Percentiles rank a stretch among this genome's conserved stretches.
Conservation (phyloP, 768 basidiomycete genomes). For the Galerina sulciceps region DNA sequence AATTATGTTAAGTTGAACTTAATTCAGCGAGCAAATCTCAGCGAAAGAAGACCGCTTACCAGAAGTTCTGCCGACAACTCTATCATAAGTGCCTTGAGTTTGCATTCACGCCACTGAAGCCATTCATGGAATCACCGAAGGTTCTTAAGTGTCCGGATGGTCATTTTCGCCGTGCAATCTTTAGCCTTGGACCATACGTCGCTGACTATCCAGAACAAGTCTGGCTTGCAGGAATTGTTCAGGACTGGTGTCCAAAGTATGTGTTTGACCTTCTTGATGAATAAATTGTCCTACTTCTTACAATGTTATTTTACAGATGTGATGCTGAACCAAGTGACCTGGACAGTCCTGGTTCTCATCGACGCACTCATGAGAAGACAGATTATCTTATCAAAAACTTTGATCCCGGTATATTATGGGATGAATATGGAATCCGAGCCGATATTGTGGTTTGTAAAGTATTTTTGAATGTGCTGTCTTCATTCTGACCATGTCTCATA, state of each 20-base stretch:
- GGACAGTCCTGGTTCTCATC: constrained; percentile 14
- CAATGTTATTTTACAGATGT: constrained; percentile 19
- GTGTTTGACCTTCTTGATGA: background rate
- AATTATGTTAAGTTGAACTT: background rate
- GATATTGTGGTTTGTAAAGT: constrained; percentile 13
- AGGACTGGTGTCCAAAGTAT: constrained; percentile 28
- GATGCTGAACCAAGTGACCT: constrained; percentile 19
- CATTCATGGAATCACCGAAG: constrained; percentile 21
- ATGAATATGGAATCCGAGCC: constrained; percentile 32
- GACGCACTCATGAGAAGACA: constrained; percentile 24
- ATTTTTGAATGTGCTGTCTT: background rate
- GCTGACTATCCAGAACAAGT: constrained; percentile 45
- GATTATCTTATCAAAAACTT: constrained; percentile 27
- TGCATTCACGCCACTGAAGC: constrained; percentile 19
- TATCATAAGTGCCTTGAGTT: constrained; percentile 27
- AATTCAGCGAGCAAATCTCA: constrained; percentile 21
- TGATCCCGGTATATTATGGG: constrained; percentile 33
- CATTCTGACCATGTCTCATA: constrained; percentile 7
- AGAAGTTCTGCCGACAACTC: constrained; percentile 25
- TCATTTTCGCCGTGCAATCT: constrained; percentile 32
- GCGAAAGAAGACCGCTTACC: constrained; percentile 15
- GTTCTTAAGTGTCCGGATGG: constrained; percentile 35
- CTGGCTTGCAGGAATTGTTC: constrained; percentile 28
- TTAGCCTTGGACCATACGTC: constrained; percentile 34
- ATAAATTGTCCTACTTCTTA: background rate